Evolutionary conservation across 306 rosid genomes (phyloP), one percentile per base, ranked within the genome.

Genomic region (Carpinus fangiana): DNA sequence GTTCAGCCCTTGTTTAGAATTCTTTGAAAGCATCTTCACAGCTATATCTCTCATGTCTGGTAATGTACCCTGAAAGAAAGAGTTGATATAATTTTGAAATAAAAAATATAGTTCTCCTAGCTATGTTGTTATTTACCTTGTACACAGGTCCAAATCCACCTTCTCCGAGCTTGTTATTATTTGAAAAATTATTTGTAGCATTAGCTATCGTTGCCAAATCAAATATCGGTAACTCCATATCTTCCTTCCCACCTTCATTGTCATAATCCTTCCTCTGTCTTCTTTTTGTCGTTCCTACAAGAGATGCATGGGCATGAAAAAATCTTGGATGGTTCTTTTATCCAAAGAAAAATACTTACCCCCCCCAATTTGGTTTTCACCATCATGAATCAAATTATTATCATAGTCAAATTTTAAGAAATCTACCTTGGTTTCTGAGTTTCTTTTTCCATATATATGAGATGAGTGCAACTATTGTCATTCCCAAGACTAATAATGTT

Each of bases 81-180:
- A 31, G 34, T 31, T 31, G 34, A 31, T 31, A 31, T 31, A 31
- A 31, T 31, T 60, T 57, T 11, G 62, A 56, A 56, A 31, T 17
- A 7, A 8, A 3, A 20, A 7, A 56, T 57, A 23, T 7, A 31
- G 20, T 46, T 34, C 20, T 34, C 8, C 7, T 64, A 16, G 21
- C 9, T 34, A 34, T 2, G 21, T 64, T 64, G 21, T 48, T 64
- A 14, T n/a, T 41, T 89, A 84, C 93, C 83, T 7, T 73, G 64
- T 82, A 90, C 17, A 92, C 93, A 3, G 85, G 84, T 18, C 93
- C 97, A 77, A 92, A 92, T 21, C 91, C 92, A 54, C 94, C 96
- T 84, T 90, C 80, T 0, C 91, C 91, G 8, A 90, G 85, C 86
- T 81, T 91, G 1, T 85, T 84, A 31, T 66, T 9, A 20, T 9